phyloP scores from a whole-genome alignment of 805 yeast genomes.

The Limtongia smithiae region DNA sequence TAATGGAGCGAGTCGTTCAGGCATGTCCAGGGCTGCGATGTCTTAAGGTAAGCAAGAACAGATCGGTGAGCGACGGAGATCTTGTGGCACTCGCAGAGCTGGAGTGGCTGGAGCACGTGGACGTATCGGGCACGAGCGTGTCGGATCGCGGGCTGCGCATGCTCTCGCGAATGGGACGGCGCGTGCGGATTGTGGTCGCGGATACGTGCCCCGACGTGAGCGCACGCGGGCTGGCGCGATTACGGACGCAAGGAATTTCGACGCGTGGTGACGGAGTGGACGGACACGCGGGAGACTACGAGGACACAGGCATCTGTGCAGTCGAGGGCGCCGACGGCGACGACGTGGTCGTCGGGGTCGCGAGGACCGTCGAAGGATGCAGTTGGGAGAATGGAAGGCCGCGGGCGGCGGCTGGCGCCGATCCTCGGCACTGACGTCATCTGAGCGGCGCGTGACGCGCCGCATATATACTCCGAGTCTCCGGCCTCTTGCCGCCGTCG shows the following conservation, averaged over 20 bases:
- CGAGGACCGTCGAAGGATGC: too few species aligned
- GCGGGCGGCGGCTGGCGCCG: too few species aligned
- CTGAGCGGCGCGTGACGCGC: too few species aligned
- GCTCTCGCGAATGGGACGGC: background rate
- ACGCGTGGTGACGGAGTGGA: background rate
- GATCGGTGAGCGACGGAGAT: constrained; percentile 15
- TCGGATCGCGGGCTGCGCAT: constrained; percentile 13
- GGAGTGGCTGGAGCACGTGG: constrained; percentile 6
- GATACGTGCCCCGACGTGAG: constrained; percentile 17
- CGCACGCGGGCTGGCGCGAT: constrained; percentile 3
- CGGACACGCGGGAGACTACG: too few species aligned
- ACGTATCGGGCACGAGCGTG: constrained; percentile 18
- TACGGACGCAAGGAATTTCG: background rate
- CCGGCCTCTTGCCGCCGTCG: too few species aligned
- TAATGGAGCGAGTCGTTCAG: constrained; percentile 15
- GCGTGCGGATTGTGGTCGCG: constrained; percentile 8
- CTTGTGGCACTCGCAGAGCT: constrained; percentile 13
- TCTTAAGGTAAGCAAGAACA: constrained; percentile 17
- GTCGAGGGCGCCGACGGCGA: too few species aligned
- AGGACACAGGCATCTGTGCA: too few species aligned
- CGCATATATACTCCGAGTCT: too few species aligned
- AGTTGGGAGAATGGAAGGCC: too few species aligned
- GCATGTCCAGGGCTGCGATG: constrained; percentile 10
- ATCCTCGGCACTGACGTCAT: too few species aligned
- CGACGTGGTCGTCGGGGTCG: too few species aligned